Percentiles rank a stretch among this genome's conserved stretches.
Evolutionary conservation across 1,139 yeast genomes (phyloP).

Genomic region (Candida tropicalis): DNA sequence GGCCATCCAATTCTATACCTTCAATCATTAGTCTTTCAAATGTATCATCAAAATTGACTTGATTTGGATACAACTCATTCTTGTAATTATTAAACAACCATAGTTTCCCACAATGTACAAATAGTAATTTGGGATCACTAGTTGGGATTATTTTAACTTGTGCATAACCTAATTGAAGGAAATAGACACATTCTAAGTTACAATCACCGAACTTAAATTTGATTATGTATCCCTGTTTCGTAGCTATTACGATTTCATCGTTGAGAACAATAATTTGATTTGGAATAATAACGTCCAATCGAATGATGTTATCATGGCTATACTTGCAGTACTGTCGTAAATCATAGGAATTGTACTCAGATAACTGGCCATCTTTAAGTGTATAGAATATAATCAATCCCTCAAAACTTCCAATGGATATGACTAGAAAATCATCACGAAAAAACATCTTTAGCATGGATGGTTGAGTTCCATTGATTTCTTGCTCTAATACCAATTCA

Average conservation of each 20-base stretch:
- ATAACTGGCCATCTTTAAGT: not conserved
- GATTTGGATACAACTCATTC: conserved; percentile 34
- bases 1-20: conserved; percentile 18
- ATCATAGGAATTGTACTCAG: not conserved
- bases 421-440: conserved; percentile 3
- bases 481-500: not conserved
- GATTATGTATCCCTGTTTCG: conserved; percentile 32
- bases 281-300: conserved; percentile 20
- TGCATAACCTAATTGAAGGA: conserved; percentile 29
- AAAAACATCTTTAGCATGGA: conserved; percentile 20
- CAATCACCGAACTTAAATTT: conserved; percentile 18
- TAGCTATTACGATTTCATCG: conserved; percentile 26
- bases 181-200: conserved; percentile 17
- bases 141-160: conserved; percentile 18
- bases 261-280: conserved; percentile 19
- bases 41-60: conserved; percentile 44
- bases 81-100: conserved; percentile 46
- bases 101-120: conserved; percentile 35
- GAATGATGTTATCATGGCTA: conserved; percentile 1
- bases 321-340: conserved; percentile 14
- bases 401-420: conserved; percentile 26
- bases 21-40: conserved; percentile 24
- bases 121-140: conserved; percentile 24
- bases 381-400: conserved; percentile 18
- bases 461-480: conserved; percentile 19